Percentiles rank a stretch among this genome's conserved stretches.
Evolutionary conservation across 345 rosid genomes (phyloP).

Genomic region (Brassica cretica): DNA sequence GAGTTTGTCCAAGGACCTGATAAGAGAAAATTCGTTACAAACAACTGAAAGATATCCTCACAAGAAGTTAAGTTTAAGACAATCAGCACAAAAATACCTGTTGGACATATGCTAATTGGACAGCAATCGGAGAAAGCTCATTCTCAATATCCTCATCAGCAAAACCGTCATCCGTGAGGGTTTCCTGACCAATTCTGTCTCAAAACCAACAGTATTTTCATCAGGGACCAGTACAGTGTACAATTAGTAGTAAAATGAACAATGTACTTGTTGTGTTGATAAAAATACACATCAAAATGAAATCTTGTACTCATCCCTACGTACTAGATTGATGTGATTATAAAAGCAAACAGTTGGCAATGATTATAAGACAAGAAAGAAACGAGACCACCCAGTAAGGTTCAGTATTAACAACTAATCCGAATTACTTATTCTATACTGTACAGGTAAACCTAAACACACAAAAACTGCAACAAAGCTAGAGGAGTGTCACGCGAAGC

Average conservation of each 20-base stretch:
- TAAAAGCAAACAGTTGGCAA: background rate
- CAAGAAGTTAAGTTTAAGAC: background rate
- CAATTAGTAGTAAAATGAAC: background rate
- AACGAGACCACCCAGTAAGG: background rate
- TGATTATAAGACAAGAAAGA: background rate
- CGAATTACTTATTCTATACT: background rate
- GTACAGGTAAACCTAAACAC: background rate
- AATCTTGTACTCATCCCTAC: background rate
- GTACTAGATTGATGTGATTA: background rate
- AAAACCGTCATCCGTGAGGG: slow-evolving; percentile 67
- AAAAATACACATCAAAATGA: background rate
- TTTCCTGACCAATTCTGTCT: slow-evolving; percentile 88
- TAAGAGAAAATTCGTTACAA: slow-evolving; percentile 31
- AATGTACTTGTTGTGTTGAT: background rate
- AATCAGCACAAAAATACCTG: slow-evolving; percentile 54
- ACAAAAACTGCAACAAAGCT: too few relatives aligned
- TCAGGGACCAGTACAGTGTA: slow-evolving; percentile 7
- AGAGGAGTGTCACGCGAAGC: background rate
- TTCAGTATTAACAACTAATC: slow-evolving; percentile 2
- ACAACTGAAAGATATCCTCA: background rate
- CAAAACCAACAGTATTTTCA: slow-evolving; percentile 15
- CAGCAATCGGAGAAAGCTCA: slow-evolving; percentile 86
- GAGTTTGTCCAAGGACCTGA: slow-evolving; percentile 69
- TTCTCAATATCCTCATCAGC: slow-evolving; percentile 82
- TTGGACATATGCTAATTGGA: slow-evolving; percentile 84